Conservation (phyloP, 441 rosid species). For the Gossypium trilobum region DNA sequence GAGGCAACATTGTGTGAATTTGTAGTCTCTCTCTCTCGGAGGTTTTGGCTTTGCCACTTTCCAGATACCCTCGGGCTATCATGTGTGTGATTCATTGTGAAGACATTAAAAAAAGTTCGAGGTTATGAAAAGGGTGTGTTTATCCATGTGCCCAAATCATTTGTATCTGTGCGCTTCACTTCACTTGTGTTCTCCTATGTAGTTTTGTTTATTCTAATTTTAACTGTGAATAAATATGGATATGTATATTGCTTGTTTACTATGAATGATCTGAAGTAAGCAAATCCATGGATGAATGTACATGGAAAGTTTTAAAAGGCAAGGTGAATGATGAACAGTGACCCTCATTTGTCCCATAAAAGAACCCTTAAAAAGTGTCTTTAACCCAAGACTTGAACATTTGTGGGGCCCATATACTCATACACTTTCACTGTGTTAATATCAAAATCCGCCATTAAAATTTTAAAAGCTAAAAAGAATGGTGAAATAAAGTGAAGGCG, state of each 20-base stretch:
- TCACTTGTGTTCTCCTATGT: conserved; percentile 18
- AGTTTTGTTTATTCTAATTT: conserved; percentile 21
- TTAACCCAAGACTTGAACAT: conserved; percentile 10
- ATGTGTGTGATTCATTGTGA: conserved; percentile 32
- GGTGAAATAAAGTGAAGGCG: neutral
- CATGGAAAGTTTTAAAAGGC: neutral
- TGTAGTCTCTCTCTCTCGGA: conserved; percentile 1
- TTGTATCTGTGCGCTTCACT: conserved; percentile 30
- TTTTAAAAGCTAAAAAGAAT: neutral
- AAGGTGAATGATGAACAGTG: conserved; percentile 15
- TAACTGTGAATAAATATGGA: neutral
- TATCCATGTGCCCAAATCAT: conserved; percentile 60
- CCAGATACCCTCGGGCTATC: conserved; percentile 34
- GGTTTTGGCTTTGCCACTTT: conserved; percentile 21
- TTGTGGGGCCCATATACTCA: neutral
- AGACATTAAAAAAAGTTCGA: conserved; percentile 15
- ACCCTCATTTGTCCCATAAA: conserved; percentile 1
- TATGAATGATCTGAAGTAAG: neutral
- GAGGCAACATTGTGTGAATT: conserved; percentile 23
- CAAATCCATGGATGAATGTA: conserved; percentile 6
- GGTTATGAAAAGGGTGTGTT: conserved; percentile 15
- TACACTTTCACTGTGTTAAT: neutral
- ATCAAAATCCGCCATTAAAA: neutral
- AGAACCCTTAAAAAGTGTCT: neutral
- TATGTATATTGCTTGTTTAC: conserved; percentile 12